Evolutionary conservation across 768 basidiomycete genomes (phyloP).

Genomic region (Coprinopsis sp.): DNA sequence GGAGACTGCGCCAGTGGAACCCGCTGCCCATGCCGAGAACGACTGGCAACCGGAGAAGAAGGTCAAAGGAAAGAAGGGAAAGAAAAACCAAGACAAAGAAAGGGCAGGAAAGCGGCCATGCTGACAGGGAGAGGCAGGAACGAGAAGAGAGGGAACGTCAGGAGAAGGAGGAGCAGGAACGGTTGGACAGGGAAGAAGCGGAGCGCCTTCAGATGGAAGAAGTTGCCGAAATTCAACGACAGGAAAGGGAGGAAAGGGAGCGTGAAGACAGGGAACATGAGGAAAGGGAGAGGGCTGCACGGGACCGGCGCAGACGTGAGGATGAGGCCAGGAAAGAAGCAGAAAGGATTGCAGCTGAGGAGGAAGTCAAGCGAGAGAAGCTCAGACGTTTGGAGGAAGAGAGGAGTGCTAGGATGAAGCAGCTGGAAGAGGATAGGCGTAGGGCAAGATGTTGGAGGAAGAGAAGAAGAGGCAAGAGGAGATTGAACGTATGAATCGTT

Average conservation of each 20-base stretch:
- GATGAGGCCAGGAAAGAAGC: conserved; percentile 16
- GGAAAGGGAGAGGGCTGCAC: conserved; percentile 14
- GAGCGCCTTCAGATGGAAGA: conserved; percentile 13
- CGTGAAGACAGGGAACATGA: conserved; percentile 4
- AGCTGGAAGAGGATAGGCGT: no score
- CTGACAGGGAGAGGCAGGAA: conserved; percentile 15
- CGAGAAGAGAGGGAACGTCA: conserved; percentile 14
- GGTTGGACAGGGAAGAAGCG: conserved; percentile 17
- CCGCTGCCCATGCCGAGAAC: no score
- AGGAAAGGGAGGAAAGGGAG: conserved; percentile 17
- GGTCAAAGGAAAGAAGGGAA: conserved; percentile 13
- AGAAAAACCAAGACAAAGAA: conserved; percentile 10
- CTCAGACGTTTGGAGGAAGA: no score
- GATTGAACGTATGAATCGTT: no score
- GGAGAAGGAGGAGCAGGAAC: conserved; percentile 17
- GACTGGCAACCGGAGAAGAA: conserved; percentile 14
- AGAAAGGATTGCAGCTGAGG: no score
- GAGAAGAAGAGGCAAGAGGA: conserved; percentile 10
- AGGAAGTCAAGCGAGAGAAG: no score
- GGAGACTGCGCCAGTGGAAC: no score
- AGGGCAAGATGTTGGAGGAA: conserved; percentile 14
- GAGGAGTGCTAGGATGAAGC: no score
- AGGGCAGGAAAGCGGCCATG: conserved; percentile 10
- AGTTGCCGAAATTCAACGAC: conserved; percentile 12
- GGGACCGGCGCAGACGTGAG: conserved; percentile 18